Conservation (phyloP, 331 rosid genomes). For the Telfairia occidentalis region DNA sequence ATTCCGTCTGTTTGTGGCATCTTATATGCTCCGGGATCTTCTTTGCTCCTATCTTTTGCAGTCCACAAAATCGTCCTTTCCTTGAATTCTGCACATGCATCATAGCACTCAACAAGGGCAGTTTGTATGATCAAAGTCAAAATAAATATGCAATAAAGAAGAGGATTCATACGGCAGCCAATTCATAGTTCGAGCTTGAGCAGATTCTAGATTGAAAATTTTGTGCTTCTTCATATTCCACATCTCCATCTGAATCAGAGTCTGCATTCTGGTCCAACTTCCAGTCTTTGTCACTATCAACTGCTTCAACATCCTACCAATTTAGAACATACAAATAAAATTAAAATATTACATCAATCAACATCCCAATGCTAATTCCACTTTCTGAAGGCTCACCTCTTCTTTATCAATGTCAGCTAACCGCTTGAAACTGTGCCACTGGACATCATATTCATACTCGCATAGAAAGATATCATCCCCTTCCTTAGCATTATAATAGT, state of each 20-base stretch:
- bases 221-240: slow-evolving; percentile 44
- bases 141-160: slow-evolving; percentile 16
- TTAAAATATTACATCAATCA: background rate
- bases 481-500: slow-evolving; percentile 54
- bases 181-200: slow-evolving; percentile 31
- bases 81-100: slow-evolving; percentile 48
- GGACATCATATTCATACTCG: slow-evolving; percentile 82
- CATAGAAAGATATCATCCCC: slow-evolving; percentile 88
- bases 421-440: slow-evolving; percentile 84
- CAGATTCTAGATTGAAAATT: slow-evolving; percentile 26
- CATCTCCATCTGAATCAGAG: slow-evolving; percentile 62
- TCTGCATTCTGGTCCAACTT: slow-evolving; percentile 33
- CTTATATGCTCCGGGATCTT: slow-evolving; percentile 68
- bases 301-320: slow-evolving; percentile 47
- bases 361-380: slow-evolving; percentile 6
- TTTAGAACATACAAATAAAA: slow-evolving; percentile 13
- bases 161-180: slow-evolving; percentile 65
- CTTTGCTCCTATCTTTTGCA: slow-evolving; percentile 77
- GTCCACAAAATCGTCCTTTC: slow-evolving; percentile 70
- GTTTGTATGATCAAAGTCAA: slow-evolving; percentile 18
- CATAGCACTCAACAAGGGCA: background rate
- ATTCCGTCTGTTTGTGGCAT: slow-evolving; percentile 76
- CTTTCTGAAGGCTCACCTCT: slow-evolving; percentile 16
- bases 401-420: slow-evolving; percentile 62
- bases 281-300: slow-evolving; percentile 72